Conservation (phyloP, 2,329 filamentous ascomycete genomes). For the Aspergillus pseudoterreus region DNA sequence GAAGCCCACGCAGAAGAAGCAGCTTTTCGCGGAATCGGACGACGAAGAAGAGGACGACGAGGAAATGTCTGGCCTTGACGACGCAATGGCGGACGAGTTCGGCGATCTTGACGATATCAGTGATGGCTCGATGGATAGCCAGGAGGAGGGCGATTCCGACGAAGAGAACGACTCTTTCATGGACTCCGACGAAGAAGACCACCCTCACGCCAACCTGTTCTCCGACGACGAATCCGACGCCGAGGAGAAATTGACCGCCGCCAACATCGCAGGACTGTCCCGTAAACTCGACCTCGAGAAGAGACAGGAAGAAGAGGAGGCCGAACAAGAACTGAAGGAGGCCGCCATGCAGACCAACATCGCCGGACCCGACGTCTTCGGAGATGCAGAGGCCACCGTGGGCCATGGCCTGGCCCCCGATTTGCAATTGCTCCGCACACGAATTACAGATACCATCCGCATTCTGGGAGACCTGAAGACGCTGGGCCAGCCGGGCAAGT, state of each 20-base stretch:
- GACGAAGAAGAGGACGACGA: slow-evolving; percentile 33
- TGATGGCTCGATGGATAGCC: slow-evolving; percentile 46
- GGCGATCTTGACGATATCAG: slow-evolving; percentile 41
- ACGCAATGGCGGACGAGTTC: slow-evolving; percentile 44
- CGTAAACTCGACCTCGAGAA: slow-evolving; percentile 75
- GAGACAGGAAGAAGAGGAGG: slow-evolving; percentile 75
- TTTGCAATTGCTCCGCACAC: slow-evolving; percentile 78
- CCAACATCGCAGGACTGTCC: slow-evolving; percentile 91
- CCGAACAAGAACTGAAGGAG: slow-evolving; percentile 80
- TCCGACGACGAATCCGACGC: slow-evolving; percentile 91
- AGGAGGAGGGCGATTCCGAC: slow-evolving; percentile 49
- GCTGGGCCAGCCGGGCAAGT: slow-evolving; percentile 73
- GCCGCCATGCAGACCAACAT: slow-evolving; percentile 92
- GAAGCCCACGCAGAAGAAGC: slow-evolving; percentile 22
- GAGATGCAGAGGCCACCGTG: slow-evolving; percentile 54
- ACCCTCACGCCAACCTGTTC: slow-evolving; percentile 68
- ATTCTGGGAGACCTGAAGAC: slow-evolving; percentile 86
- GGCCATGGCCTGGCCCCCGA: slow-evolving; percentile 72
- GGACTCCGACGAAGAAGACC: slow-evolving; percentile 67
- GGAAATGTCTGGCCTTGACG: slow-evolving; percentile 31
- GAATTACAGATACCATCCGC: slow-evolving; percentile 90
- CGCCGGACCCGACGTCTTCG: slow-evolving; percentile 63
- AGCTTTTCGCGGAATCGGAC: slow-evolving; percentile 31
- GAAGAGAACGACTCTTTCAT: slow-evolving; percentile 60
- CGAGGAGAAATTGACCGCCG: slow-evolving; percentile 87